A percentile compares a stretch with the other conserved stretches of the same genome.
Evolutionary conservation across 345 rosid species (phyloP).

Genomic region (Eucalyptus shirleyi): DNA sequence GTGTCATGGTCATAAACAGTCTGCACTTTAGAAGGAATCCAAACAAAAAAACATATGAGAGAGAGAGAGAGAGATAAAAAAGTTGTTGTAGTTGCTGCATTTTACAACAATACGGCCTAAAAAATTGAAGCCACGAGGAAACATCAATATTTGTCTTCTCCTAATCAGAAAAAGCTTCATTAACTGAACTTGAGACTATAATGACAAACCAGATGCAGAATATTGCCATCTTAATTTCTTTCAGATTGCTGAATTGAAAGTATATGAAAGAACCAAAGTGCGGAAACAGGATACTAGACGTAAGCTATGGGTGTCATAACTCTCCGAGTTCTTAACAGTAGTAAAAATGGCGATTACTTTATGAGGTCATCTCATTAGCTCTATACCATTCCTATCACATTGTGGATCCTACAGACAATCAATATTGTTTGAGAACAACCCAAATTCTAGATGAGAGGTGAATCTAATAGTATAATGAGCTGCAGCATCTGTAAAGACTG

Average conservation of each 20-base stretch:
- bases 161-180: not conserved
- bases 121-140: not conserved
- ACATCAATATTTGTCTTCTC: not conserved
- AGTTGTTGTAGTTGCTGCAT: not conserved
- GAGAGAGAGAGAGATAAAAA: not conserved
- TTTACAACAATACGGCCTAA: not conserved
- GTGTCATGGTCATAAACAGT: slow-evolving; percentile 81
- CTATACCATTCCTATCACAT: not conserved
- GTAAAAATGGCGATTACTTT: not conserved
- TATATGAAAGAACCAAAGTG: not conserved
- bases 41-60: not conserved
- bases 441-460: not conserved
- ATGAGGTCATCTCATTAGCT: not conserved
- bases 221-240: not conserved
- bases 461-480: not conserved
- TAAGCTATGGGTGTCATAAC: not conserved
- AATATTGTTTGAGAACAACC: not conserved
- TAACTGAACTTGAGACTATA: not conserved
- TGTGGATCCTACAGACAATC: not conserved
- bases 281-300: not conserved
- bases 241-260: not conserved
- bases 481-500: not conserved
- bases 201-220: not conserved
- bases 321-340: not conserved
- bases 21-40: slow-evolving; percentile 9